These are phyloP conservation scores for Punica granatum DNA, from an alignment of 345 rosid species.

Conservation along the genomic window DNA sequence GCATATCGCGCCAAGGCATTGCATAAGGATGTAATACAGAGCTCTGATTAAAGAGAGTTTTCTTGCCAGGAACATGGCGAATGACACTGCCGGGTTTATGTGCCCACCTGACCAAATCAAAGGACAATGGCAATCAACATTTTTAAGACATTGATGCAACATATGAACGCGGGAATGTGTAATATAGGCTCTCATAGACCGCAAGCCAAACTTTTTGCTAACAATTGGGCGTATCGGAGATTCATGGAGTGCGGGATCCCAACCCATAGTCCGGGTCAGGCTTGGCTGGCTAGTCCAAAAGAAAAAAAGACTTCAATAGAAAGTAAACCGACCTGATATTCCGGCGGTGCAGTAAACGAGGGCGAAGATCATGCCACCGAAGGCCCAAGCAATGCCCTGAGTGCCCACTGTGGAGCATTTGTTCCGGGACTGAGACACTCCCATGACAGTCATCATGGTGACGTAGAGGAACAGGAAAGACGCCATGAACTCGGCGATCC, in stretches of 20 bases:
- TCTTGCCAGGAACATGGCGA: constrained; percentile 20
- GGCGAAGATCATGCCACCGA: constrained; percentile 22
- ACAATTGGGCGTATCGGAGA: too few species aligned
- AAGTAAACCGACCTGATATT: constrained; percentile 18
- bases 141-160: neutral
- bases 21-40: constrained; percentile 18
- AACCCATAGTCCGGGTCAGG: neutral
- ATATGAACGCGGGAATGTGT: too few species aligned
- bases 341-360: constrained; percentile 22
- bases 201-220: too few species aligned
- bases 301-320: too few species aligned
- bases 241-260: too few species aligned
- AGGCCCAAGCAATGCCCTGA: constrained; percentile 26
- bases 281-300: neutral
- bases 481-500: constrained; percentile 19
- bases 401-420: constrained; percentile 17
- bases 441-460: constrained; percentile 19
- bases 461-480: constrained; percentile 17
- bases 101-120: constrained; percentile 15
- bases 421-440: constrained; percentile 11
- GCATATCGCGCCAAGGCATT: constrained; percentile 15
- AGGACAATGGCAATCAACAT: neutral
- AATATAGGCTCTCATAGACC: too few species aligned
- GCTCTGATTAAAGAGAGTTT: constrained; percentile 19
- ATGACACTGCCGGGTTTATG: constrained; percentile 16